Conservation (phyloP, 2,329 filamentous ascomycete species). For the Neopestalotiopsis sp. region DNA sequence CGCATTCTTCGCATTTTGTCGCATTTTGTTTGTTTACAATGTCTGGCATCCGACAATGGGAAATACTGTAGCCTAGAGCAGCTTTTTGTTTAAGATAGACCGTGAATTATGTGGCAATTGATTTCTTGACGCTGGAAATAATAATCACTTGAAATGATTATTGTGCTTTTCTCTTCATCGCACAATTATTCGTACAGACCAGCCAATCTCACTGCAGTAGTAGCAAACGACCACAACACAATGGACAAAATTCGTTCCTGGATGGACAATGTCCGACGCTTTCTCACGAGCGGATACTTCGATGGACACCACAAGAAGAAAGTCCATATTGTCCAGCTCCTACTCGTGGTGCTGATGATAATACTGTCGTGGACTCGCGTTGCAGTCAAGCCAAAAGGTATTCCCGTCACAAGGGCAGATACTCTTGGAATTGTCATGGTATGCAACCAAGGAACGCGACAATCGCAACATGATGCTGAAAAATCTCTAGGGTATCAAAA, state of each 20-base stretch:
- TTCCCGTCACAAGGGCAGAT: background rate
- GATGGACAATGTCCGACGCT: background rate
- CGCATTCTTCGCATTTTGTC: background rate
- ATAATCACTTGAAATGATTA: background rate
- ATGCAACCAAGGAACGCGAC: background rate
- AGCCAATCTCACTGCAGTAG: rapidly evolving
- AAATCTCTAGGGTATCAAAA: background rate
- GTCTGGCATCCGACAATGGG: too few relatives aligned
- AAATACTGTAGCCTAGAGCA: too few relatives aligned
- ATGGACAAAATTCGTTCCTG: background rate
- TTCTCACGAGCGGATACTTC: background rate
- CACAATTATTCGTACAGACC: background rate
- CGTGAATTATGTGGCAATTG: too few relatives aligned
- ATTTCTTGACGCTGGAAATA: too few relatives aligned
- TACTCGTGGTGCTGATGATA: background rate
- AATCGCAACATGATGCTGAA: background rate
- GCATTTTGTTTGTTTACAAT: background rate
- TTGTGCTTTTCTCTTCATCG: background rate
- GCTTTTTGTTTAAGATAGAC: too few relatives aligned
- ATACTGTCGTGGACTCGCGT: background rate
- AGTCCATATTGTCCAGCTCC: background rate
- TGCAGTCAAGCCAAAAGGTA: background rate
- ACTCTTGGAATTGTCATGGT: background rate
- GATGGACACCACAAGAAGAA: background rate
- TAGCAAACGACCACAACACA: background rate